Evolutionary conservation across 2,329 filamentous ascomycete genomes (phyloP), one percentile per base, ranked within the genome.

Genomic region (Neofusicoccum umdonicola): DNA sequence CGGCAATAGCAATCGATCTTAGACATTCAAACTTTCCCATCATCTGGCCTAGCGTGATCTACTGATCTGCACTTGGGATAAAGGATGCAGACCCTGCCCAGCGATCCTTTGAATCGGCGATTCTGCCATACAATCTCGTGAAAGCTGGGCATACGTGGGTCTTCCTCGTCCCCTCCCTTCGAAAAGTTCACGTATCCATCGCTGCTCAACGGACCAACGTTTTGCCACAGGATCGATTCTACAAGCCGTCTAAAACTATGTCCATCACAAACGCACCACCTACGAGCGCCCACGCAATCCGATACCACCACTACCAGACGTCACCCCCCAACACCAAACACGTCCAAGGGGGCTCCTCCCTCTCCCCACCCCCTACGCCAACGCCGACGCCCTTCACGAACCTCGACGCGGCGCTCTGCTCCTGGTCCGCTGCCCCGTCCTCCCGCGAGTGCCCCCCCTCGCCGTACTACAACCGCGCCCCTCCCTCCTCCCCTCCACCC

Each of bases 1-100:
- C 41, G 56, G 56, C 41, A 60, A 45, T 60, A 47, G 56, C 27
- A 60, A 47, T 60, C 56, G 41, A 47, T 47, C 54, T 35, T 60
- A 60, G 56, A 60, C 56, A 47, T 47, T 56, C 5, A 44, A 31
- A 5, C 8, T 7, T 22, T 47, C 6, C 11, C 42, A 37, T 58
- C 27, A 47, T 22, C 12, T 13, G 22, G 31, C 42, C 12, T 39
- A 35, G n/a, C 9, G 56, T 60, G 56, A 60, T 60, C 39, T 47
- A 4, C 56, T 4, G 31, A 22, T 60, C 13, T 47, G 27, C 56
- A 35, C 41, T 34, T 7, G 27, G 6, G 31, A 34, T 11, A 22
- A 60, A 47, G 31, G 41, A 35, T 39, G 9, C 31, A 44, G 22
- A 27, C 19, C 17, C 17, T 27, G 15, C 27, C 54, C 39, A 44